Evolutionary conservation across 306 rosid genomes (phyloP).

Genomic region (Echinosophora koreensis): DNA sequence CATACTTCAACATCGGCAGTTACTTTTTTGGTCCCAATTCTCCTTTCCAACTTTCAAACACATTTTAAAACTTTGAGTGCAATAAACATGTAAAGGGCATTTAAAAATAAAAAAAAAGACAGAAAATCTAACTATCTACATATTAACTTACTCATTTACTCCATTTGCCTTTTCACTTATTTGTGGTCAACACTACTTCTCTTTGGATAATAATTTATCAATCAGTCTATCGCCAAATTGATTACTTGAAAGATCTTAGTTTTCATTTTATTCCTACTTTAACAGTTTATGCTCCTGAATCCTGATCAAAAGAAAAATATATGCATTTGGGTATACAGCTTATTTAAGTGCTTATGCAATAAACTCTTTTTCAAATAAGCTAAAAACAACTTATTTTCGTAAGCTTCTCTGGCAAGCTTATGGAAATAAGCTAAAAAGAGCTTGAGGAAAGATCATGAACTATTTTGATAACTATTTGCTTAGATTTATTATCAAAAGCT

Average conservation of each 20-base stretch:
- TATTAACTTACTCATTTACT: not conserved
- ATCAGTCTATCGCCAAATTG: not conserved
- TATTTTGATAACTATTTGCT: too few species aligned
- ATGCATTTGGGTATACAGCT: too few species aligned
- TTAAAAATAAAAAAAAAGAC: not conserved
- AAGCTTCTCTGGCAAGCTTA: too few species aligned
- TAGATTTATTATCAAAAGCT: too few species aligned
- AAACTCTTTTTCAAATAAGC: too few species aligned
- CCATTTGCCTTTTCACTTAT: conserved; percentile 8
- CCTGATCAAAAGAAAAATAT: not conserved
- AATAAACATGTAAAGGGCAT: not conserved
- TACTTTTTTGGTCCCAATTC: not conserved
- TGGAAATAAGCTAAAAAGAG: too few species aligned
- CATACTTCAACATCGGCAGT: not conserved
- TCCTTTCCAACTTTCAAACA: conserved; percentile 15
- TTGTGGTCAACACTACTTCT: not conserved
- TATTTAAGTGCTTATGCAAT: too few species aligned
- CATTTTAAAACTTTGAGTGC: not conserved
- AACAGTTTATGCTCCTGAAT: not conserved
- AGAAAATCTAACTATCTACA: not conserved
- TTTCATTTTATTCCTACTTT: not conserved
- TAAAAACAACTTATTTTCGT: too few species aligned
- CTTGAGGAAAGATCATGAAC: too few species aligned
- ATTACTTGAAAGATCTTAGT: conserved; percentile 3
- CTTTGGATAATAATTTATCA: not conserved